These are phyloP conservation scores for Cryomyces minteri DNA, from an alignment of 495 filamentous ascomycete species.

Conservation along the genomic window DNA sequence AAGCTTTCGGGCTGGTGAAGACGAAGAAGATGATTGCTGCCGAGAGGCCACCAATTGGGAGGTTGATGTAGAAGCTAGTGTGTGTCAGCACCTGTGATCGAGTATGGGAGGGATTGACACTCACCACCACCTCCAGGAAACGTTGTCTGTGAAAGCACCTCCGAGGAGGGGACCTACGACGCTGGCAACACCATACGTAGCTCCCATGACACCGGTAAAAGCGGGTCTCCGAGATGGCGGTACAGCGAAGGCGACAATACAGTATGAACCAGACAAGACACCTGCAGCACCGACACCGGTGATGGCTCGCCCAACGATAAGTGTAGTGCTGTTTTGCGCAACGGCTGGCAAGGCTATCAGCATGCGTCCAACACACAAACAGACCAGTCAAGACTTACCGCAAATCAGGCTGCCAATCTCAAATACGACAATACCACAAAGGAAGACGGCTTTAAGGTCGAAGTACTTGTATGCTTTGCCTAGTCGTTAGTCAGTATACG, in stretches of 20 bases:
- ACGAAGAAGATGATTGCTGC: conserved; percentile 28
- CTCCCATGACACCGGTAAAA: conserved; percentile 1
- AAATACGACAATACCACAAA: conserved; percentile 12
- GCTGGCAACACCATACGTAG: background rate
- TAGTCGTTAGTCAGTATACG: background rate
- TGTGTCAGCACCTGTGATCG: background rate
- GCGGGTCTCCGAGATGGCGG: background rate
- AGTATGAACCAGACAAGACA: background rate
- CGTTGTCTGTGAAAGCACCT: background rate
- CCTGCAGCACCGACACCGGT: background rate
- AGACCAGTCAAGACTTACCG: conserved; percentile 2
- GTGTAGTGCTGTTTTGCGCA: background rate
- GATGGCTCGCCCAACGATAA: conserved; percentile 1
- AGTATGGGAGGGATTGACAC: background rate
- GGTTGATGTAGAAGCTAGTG: conserved; percentile 2
- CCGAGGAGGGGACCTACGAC: background rate
- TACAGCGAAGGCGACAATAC: background rate
- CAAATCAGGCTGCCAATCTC: conserved; percentile 16
- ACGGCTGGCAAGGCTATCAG: background rate
- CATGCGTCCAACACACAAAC: background rate
- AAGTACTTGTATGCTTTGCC: conserved; percentile 14
- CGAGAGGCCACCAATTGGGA: conserved; percentile 24
- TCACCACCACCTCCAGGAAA: background rate
- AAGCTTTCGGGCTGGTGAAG: background rate
- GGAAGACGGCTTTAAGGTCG: conserved; percentile 10